phyloP scores from a whole-genome alignment of 805 yeast species.

The Metschnikowia noctiluminum region DNA sequence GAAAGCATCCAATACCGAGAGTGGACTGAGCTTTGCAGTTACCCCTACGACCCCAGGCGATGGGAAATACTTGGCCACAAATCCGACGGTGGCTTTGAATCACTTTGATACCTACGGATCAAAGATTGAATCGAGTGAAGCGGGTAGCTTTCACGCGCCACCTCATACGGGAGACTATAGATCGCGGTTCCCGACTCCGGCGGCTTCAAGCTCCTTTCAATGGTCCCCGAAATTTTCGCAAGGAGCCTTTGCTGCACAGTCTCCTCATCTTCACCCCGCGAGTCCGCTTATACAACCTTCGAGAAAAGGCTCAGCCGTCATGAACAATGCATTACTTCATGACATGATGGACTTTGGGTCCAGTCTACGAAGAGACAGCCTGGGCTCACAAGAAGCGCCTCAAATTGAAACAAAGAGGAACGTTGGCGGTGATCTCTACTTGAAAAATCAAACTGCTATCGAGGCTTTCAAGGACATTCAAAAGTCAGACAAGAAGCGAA shows the following conservation, averaged over 20 bases:
- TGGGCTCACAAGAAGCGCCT: slow-evolving; percentile 34
- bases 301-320: slow-evolving; percentile 3
- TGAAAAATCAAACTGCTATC: slow-evolving; percentile 39
- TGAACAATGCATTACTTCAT: slow-evolving; percentile 17
- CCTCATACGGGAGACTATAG: neutral
- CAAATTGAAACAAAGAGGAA: slow-evolving; percentile 44
- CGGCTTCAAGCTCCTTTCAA: neutral
- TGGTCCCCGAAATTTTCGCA: slow-evolving; percentile 2
- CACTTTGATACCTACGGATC: neutral
- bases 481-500: slow-evolving; percentile 37
- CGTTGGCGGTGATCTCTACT: slow-evolving; percentile 43
- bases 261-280: neutral
- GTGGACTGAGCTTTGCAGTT: slow-evolving; percentile 2
- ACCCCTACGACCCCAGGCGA: neutral
- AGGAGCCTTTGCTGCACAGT: neutral
- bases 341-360: slow-evolving; percentile 33
- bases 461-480: slow-evolving; percentile 44
- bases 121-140: neutral
- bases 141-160: neutral
- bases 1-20: slow-evolving; percentile 35
- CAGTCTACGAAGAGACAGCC: slow-evolving; percentile 21
- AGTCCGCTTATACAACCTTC: neutral
- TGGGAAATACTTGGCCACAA: neutral
- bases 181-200: neutral
- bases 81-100: neutral